Evolutionary conservation across 1,284 basidiomycete genomes (phyloP), one percentile per base, ranked within the genome.

Genomic region (Veloporphyrellus conicus): DNA sequence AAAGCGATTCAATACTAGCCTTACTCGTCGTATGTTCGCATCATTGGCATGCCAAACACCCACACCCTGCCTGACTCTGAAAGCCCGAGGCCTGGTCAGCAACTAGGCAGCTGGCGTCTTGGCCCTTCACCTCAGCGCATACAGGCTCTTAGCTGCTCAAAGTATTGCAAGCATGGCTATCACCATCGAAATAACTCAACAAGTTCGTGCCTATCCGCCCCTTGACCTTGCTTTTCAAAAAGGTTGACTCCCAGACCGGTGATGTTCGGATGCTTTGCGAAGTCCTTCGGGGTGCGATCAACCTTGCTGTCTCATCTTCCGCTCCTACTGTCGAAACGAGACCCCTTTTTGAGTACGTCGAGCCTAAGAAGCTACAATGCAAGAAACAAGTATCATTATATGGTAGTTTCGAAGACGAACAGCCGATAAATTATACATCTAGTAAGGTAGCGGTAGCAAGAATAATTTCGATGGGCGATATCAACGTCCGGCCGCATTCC

Each of bases 41-140:
- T 62, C 19, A 80, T 90, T 52, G 87, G 84, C 41, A 90, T 90
- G 57, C 87, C 87, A 25, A 90, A 90, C 54, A 89, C 86, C 0
- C 87, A 90, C 59, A 90, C 87, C 5, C 77, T 90, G 11, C 81
- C 84, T 2, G 75, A 81, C 3, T 58, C 62, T 0, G 38, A 57
- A 18, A 53, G 27, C n/a, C n/a, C n/a, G n/a, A n/a, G n/a, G n/a
- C 25, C 45, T 61, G 22, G 49, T 54, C 27, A 52, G 42, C 8
- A 48, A 58, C 36, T 62, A 60, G 12, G 43, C 54, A 27, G 53
- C 68, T 6, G 66, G 73, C 15, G 76, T 84, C 20, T 66, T 70
- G 36, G 90, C 88, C 1, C 66, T 88, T 32, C 87, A 90, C 60
- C 90, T 90, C 56, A 69, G 81, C 12, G 84, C 88, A 0, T 90